Evolutionary conservation across 1,284 basidiomycete species (phyloP), one percentile per base, ranked within the genome.

Genomic region (Mixia osmundae): DNA sequence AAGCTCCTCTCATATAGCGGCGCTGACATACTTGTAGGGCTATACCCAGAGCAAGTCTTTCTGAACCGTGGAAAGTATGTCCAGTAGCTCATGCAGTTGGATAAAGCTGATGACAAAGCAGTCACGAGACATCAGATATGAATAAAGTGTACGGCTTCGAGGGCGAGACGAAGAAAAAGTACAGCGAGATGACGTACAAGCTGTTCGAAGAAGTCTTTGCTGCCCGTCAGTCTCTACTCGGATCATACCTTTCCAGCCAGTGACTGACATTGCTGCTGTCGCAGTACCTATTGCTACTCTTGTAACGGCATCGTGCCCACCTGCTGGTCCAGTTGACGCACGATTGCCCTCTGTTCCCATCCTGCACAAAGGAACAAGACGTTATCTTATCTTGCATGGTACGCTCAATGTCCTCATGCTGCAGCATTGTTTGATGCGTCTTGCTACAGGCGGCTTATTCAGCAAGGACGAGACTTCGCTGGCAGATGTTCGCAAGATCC

Each of bases 361-460:
- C 42, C 61, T 95, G n/a, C 67, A 73, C 2, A 64, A 78, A 38
- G 82, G 82, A 10, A 56, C 63, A 35, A 91, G 87, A 56, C 72
- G 87, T 23, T 95, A 76, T 61, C 94, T 95, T 50, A 72, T 97
- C 45, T 82, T 91, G 3, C 91, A 99, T 53, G 85, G n/a, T n/a
- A n/a, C n/a, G n/a, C n/a, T n/a, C n/a, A n/a, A n/a, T n/a, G n/a
- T n/a, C n/a, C n/a, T n/a, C n/a, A n/a, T n/a, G n/a, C n/a, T n/a
- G n/a, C n/a, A n/a, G n/a, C 35, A 36, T 2, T 14, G 30, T 29
- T n/a, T 9, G 16, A n/a, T 28, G 9, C n/a, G 19, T 12, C 35
- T n/a, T n/a, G n/a, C n/a, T n/a, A n/a, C n/a, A n/a, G n/a, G 85
- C 19, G 91, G 91, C 9, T 66, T 95, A 10, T 95, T 95, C 61